phyloP scores from a whole-genome alignment of 139 green algal genomes.

The Asterochloris sp. region DNA sequence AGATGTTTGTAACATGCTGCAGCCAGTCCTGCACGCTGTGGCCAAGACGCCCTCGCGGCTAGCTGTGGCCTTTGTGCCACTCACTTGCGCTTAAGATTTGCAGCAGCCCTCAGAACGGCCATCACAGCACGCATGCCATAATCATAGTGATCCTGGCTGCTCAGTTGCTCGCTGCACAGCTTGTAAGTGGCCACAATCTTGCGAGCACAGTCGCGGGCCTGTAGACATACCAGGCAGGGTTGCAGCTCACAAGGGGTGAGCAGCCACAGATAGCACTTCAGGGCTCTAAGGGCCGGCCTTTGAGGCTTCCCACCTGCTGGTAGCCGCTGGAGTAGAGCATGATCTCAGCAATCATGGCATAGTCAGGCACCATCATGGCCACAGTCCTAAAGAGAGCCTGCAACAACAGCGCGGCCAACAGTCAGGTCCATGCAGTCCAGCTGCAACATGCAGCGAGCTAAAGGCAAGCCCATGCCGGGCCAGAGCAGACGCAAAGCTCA shows the following conservation, averaged over 20 bases:
- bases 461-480: too few species aligned
- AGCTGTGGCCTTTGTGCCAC: neutral
- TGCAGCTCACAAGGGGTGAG: too few species aligned
- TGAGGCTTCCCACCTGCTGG: conserved; percentile 29
- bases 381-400: conserved; percentile 65
- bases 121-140: conserved; percentile 82
- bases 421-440: too few species aligned
- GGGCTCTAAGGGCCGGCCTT: too few species aligned
- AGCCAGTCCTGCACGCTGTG: neutral
- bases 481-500: conserved; percentile 26
- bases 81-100: conserved; percentile 37
- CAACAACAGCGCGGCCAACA: too few species aligned
- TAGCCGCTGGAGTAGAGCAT: conserved; percentile 75
- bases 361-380: conserved; percentile 80
- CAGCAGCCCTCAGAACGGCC: conserved; percentile 69
- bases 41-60: neutral
- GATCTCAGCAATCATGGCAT: conserved; percentile 73
- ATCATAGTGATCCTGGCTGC: conserved; percentile 79
- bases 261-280: too few species aligned
- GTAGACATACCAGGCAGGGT: conserved; percentile 2
- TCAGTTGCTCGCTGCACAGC: conserved; percentile 82
- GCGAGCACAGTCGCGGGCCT: conserved; percentile 60
- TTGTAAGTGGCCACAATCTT: conserved; percentile 86
- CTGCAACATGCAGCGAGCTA: too few species aligned
- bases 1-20: neutral